A percentile compares a stretch with the other conserved stretches of the same genome.
Conservation (phyloP, 306 rosid genomes). For the Vigna mungo region DNA sequence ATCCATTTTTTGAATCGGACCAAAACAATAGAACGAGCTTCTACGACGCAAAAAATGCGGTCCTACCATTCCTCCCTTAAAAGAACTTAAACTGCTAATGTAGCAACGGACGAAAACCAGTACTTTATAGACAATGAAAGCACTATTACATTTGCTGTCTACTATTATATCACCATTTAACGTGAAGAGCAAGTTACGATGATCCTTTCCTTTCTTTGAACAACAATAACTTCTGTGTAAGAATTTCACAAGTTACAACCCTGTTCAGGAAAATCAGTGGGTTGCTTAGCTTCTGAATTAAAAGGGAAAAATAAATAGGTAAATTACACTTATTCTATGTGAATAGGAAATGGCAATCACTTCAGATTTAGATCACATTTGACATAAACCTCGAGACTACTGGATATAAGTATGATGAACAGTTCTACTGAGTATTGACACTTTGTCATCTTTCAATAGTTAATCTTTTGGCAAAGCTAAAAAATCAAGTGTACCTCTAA, state of each 20-base stretch:
- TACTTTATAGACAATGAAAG: no score
- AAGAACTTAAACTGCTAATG: no score
- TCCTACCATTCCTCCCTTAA: no score
- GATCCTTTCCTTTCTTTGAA: no score
- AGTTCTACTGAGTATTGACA: background rate
- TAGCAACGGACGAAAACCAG: no score
- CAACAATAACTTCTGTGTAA: background rate
- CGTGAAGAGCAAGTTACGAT: no score
- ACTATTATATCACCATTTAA: no score
- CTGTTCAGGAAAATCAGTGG: background rate
- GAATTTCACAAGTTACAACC: conserved; percentile 3
- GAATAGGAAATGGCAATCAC: background rate
- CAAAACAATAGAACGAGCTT: no score
- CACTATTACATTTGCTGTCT: no score
- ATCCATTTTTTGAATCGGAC: no score
- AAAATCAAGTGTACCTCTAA: background rate
- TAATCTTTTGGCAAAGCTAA: conserved; percentile 4
- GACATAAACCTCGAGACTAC: background rate
- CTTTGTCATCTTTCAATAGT: background rate
- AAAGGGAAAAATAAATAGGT: background rate
- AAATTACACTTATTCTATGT: background rate
- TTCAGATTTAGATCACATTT: background rate
- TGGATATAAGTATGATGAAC: background rate
- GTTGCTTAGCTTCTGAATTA: background rate
- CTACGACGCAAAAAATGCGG: no score